Percentiles rank a stretch among this genome's conserved stretches.
Conservation (phyloP, 2,329 filamentous ascomycete species). For the Talaromyces albobiverticillius region DNA sequence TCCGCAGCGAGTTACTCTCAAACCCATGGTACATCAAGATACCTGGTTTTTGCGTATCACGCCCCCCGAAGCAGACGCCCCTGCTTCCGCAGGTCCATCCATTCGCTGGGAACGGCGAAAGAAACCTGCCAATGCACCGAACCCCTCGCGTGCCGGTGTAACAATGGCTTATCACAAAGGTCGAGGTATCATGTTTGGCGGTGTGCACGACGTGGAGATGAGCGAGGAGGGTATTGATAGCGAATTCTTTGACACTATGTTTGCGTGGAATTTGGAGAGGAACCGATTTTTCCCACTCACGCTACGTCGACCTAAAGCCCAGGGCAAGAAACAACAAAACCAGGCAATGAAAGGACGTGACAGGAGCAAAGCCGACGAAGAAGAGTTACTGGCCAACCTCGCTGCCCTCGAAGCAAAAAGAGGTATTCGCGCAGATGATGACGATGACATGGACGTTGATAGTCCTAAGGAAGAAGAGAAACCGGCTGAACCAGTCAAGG, state of each 20-base stretch:
- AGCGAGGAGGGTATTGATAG: slow-evolving; percentile 94
- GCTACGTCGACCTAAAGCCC: slow-evolving; percentile 69
- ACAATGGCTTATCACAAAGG: slow-evolving; percentile 96
- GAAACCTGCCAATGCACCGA: slow-evolving; percentile 83
- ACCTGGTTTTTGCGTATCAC: slow-evolving; percentile 87
- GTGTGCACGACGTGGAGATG: slow-evolving; percentile 88
- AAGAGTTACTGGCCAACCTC: slow-evolving; percentile 82
- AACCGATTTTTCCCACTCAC: slow-evolving; percentile 89
- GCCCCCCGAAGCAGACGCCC: slow-evolving; percentile 66
- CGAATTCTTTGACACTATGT: slow-evolving; percentile 91
- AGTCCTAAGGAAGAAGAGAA: slow-evolving; percentile 52
- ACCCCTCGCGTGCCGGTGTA: slow-evolving; percentile 77
- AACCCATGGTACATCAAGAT: slow-evolving; percentile 89
- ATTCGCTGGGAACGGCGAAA: slow-evolving; percentile 93
- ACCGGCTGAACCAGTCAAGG: slow-evolving; percentile 50
- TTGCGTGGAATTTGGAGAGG: slow-evolving; percentile 90
- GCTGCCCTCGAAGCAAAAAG: slow-evolving; percentile 78
- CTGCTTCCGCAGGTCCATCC: slow-evolving; percentile 63
- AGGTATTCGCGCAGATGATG: slow-evolving; percentile 53
- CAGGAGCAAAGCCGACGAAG: slow-evolving; percentile 83
- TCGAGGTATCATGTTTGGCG: slow-evolving; percentile 87
- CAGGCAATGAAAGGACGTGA: slow-evolving; percentile 54
- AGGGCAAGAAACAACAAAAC: slow-evolving; percentile 58
- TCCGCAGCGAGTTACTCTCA: slow-evolving; percentile 66
- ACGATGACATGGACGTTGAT: slow-evolving; percentile 40